A percentile compares a stretch with the other conserved stretches of the same genome.
Conservation (phyloP, 225 moss, liverwort and hornwort genomes). For the Polytrichum commune region DNA sequence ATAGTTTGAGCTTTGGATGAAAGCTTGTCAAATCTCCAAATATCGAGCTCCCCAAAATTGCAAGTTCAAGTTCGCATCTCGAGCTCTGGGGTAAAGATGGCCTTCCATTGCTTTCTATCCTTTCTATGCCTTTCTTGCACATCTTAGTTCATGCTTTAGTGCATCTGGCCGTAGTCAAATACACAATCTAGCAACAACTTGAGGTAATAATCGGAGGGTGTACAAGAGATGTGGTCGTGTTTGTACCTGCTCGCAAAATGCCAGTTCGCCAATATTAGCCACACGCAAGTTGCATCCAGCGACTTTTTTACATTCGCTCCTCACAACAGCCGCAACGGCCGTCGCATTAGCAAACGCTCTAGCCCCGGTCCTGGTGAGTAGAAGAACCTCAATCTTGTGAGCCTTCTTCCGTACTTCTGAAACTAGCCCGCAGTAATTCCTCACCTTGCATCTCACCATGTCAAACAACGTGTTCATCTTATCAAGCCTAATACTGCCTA, state of each 20-base stretch:
- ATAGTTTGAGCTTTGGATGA: too few species aligned
- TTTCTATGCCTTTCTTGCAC: too few species aligned
- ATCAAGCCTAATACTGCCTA: slow-evolving; percentile 39
- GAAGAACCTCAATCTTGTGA: slow-evolving; percentile 10
- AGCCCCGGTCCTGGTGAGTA: slow-evolving; percentile 33
- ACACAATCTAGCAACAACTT: background rate
- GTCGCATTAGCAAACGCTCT: slow-evolving; percentile 42
- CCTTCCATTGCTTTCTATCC: too few species aligned
- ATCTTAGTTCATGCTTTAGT: too few species aligned
- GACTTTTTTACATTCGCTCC: slow-evolving; percentile 29
- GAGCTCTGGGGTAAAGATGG: too few species aligned
- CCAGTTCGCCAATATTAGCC: slow-evolving; percentile 27
- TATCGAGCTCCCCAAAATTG: too few species aligned
- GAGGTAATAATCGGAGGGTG: too few species aligned
- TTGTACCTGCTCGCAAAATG: slow-evolving; percentile 56
- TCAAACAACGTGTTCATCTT: slow-evolving; percentile 58
- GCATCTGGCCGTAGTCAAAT: too few species aligned
- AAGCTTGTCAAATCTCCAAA: too few species aligned
- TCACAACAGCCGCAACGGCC: slow-evolving; percentile 30
- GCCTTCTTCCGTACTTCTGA: background rate
- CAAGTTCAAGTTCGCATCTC: too few species aligned
- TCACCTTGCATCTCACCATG: slow-evolving; percentile 62
- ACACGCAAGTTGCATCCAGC: slow-evolving; percentile 31
- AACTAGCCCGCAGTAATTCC: slow-evolving; percentile 41
- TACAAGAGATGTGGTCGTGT: too few species aligned